These are phyloP conservation scores for Fraxinus velutina DNA, from an alignment of 305 asterid species.

Conservation along the genomic window DNA sequence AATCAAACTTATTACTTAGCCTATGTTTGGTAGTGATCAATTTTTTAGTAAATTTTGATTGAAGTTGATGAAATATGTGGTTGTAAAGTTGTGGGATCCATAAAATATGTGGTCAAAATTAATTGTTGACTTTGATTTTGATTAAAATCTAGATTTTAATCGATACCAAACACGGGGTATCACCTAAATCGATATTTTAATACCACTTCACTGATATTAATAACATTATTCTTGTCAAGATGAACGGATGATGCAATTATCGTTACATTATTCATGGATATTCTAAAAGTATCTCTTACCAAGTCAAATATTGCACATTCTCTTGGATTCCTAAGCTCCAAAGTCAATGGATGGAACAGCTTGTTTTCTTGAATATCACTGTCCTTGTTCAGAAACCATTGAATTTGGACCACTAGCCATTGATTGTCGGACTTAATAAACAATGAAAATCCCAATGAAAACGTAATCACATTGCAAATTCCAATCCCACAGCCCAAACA, in stretches of 20 bases:
- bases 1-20: background rate
- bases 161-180: no score
- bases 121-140: no score
- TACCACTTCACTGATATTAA: no score
- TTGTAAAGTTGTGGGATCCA: no score
- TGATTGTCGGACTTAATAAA: slow-evolving; percentile 6
- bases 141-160: no score
- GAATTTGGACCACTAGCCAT: slow-evolving; percentile 20
- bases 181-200: background rate
- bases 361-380: slow-evolving; percentile 18
- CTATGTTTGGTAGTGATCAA: background rate
- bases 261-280: background rate
- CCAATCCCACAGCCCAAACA: background rate
- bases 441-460: background rate
- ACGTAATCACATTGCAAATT: background rate
- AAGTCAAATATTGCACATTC: slow-evolving; percentile 40
- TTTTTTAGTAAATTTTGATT: background rate
- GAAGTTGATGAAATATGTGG: background rate
- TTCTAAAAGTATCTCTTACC: slow-evolving; percentile 21
- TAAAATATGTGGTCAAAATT: no score
- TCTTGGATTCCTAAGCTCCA: slow-evolving; percentile 29
- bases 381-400: slow-evolving; percentile 17
- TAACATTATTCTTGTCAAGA: background rate
- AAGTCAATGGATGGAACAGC: slow-evolving; percentile 40
- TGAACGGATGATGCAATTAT: background rate